These are phyloP conservation scores for Fusarium equiseti DNA, from an alignment of 2,329 filamentous ascomycete genomes.

Conservation along the genomic window DNA sequence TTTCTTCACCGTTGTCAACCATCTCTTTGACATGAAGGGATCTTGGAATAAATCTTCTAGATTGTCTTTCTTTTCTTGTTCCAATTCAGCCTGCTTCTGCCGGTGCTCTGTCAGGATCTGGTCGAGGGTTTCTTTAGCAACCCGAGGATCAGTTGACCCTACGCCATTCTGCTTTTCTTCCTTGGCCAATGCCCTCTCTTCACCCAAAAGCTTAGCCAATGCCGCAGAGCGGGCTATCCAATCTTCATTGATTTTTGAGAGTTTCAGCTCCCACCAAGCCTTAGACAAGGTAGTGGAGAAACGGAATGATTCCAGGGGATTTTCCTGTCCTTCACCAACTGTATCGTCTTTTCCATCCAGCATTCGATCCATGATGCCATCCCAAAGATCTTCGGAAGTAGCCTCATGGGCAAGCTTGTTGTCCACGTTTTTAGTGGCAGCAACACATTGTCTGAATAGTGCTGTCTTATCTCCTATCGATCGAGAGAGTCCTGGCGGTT, in stretches of 20 bases:
- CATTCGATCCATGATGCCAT: conserved; percentile 52
- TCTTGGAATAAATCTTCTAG: conserved; percentile 10
- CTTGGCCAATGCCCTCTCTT: conserved; percentile 52
- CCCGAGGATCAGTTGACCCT: conserved; percentile 4
- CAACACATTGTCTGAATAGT: conserved; percentile 57
- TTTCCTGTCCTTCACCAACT: conserved; percentile 8
- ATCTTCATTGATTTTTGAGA: conserved; percentile 53
- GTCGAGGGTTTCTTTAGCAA: conserved; percentile 22
- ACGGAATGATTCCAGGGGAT: conserved; percentile 46
- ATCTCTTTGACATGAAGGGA: conserved; percentile 22
- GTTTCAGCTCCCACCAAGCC: conserved; percentile 50
- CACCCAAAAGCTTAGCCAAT: conserved; percentile 55
- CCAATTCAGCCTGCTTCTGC: conserved; percentile 3
- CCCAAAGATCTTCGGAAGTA: conserved; percentile 63
- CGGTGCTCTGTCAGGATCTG: conserved; percentile 25
- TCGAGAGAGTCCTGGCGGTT: conserved; percentile 69
- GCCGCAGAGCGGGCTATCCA: conserved; percentile 57
- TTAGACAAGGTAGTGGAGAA: conserved; percentile 49
- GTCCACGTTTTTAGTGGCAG: conserved; percentile 54
- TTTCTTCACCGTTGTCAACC: conserved; percentile 2
- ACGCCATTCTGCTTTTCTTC: conserved; percentile 33
- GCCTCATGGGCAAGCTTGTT: conserved; percentile 53
- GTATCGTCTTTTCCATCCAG: conserved; percentile 34
- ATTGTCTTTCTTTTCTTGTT: background rate
- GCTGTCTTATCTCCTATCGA: conserved; percentile 66